phyloP scores from a whole-genome alignment of 2,329 filamentous ascomycete genomes.

The Sporothrix curviconia region DNA sequence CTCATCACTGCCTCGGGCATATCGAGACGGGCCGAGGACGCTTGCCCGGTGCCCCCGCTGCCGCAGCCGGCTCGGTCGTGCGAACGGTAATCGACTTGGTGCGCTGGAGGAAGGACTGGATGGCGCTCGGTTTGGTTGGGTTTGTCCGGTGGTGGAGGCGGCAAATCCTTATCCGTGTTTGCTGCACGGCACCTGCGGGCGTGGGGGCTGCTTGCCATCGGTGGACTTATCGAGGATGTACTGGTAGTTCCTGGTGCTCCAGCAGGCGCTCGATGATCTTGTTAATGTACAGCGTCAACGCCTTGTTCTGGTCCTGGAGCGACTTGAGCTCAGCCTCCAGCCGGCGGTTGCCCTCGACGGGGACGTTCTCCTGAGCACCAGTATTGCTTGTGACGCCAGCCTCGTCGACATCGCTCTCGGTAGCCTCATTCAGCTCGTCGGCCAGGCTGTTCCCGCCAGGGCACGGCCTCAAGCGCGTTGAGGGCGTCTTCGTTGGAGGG shows the following conservation, averaged over 20 bases:
- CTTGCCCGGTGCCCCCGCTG: conserved; percentile 23
- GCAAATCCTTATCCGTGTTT: conserved; percentile 77
- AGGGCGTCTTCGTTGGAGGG: conserved; percentile 57
- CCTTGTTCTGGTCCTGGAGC: conserved; percentile 92
- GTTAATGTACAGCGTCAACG: conserved; percentile 94
- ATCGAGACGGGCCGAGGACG: conserved; percentile 51
- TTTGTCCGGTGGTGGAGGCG: conserved; percentile 55
- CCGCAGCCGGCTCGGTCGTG: conserved; percentile 16
- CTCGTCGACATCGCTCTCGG: conserved; percentile 21
- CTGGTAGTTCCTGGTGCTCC: conserved; percentile 91
- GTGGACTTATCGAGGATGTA: conserved; percentile 79
- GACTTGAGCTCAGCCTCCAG: conserved; percentile 73
- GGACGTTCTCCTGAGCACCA: neutral
- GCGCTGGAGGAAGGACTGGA: conserved; percentile 50
- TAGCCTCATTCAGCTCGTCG: conserved; percentile 74
- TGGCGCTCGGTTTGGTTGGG: conserved; percentile 49
- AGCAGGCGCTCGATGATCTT: conserved; percentile 95
- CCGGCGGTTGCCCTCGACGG: conserved; percentile 50
- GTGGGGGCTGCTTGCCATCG: conserved; percentile 47
- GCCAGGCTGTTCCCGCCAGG: conserved; percentile 53
- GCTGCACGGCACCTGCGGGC: conserved; percentile 34
- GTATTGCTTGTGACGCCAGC: neutral
- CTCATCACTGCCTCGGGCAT: conserved; percentile 42
- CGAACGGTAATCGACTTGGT: conserved; percentile 54
- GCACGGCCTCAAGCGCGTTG: conserved; percentile 54